Base-by-base conservation (phyloP, 208 protist genomes). In the Balamuthia mandrillaris region DNA sequence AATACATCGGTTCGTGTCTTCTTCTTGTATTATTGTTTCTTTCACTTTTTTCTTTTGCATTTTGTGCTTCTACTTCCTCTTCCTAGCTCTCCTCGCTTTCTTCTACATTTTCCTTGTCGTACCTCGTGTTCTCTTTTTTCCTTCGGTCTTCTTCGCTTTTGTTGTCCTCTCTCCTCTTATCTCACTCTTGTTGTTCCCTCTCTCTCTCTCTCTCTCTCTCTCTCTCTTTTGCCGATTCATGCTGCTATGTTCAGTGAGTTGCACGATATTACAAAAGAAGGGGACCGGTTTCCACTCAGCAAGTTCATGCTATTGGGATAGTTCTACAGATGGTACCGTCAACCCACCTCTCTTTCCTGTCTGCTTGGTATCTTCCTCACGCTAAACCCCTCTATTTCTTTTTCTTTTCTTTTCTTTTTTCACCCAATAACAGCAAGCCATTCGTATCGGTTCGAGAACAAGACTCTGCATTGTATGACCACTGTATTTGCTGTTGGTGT, bases 261-360 rank as follows among this genome's bases (percentile, higher is more conserved):
- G 89, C 72, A 66, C 92, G 2, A 94, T 96, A 18, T 90, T 96
- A 86, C 94, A 96, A 84, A 96, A 95, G 84, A 94, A 92, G 47
- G 93, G 93, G 27, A 93, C 92, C 14, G 93, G 94, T 2, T 88
- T 95, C 33, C 94, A 96, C 81, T 90, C 88, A 39, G 89, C 93
- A 4, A 90, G 56, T 16, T 92, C 92, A 6, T 95, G 92, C 88
- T 93, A 89, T 86, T 96, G 93, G 93, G 94, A 96, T 81, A 91
- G 79, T 41, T 27, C 81, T 5, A 89, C 44, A 9, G 93, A 95
- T 56, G 86, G 90, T 87, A 41, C 21, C 44, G 31, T 27, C 3
- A 79, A 39, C 44, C 12, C 9, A 4, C 5, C 18, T 44, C 6
- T 35, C 41, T n/a, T n/a, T n/a, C n/a, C n/a, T n/a, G n/a, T n/a